phyloP scores from a whole-genome alignment of 2,329 filamentous ascomycete species.

The Alternaria metachromatica region DNA sequence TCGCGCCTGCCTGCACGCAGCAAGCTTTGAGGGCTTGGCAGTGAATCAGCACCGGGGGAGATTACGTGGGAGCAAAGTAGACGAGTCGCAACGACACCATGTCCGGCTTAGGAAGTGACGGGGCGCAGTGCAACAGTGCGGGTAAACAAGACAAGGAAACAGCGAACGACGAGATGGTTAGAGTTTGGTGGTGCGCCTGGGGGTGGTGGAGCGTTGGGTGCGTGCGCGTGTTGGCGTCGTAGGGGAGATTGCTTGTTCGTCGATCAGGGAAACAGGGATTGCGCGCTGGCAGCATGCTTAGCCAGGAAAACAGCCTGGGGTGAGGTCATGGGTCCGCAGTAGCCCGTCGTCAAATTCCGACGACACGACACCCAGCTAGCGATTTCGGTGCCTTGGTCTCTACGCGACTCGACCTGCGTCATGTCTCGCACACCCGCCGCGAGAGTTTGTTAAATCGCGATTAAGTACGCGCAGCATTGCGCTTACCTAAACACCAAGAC shows the following conservation, averaged over 20 bases:
- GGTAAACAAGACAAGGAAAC: background rate
- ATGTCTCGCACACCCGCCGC: slow-evolving; percentile 20
- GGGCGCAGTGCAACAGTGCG: slow-evolving; percentile 6
- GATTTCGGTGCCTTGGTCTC: background rate
- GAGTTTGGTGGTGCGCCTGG: slow-evolving; percentile 1
- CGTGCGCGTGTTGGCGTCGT: slow-evolving; percentile 1
- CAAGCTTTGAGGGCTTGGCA: slow-evolving; percentile 22
- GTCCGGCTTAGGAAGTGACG: slow-evolving; percentile 11
- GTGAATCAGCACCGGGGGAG: slow-evolving; percentile 22
- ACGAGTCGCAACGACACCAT: slow-evolving; percentile 34
- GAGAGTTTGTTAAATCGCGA: background rate
- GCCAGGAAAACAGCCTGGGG: background rate
- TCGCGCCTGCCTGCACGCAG: slow-evolving; percentile 16
- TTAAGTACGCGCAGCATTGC: slow-evolving; percentile 19
- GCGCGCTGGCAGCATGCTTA: slow-evolving; percentile 4
- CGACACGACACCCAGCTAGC: background rate
- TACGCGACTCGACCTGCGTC: slow-evolving; percentile 19
- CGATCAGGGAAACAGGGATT: slow-evolving; percentile 27
- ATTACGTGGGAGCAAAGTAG: slow-evolving; percentile 39
- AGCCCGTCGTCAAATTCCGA: background rate
- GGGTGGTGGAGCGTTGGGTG: slow-evolving; percentile 8
- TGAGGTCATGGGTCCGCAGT: slow-evolving; percentile 8
- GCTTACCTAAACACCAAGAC: slow-evolving; percentile 16
- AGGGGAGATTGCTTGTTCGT: slow-evolving; percentile 20
- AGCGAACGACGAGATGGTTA: background rate